phyloP scores from a whole-genome alignment of 192 early-diverging fungal genomes.

The Phlyctochytrium bullatum region DNA sequence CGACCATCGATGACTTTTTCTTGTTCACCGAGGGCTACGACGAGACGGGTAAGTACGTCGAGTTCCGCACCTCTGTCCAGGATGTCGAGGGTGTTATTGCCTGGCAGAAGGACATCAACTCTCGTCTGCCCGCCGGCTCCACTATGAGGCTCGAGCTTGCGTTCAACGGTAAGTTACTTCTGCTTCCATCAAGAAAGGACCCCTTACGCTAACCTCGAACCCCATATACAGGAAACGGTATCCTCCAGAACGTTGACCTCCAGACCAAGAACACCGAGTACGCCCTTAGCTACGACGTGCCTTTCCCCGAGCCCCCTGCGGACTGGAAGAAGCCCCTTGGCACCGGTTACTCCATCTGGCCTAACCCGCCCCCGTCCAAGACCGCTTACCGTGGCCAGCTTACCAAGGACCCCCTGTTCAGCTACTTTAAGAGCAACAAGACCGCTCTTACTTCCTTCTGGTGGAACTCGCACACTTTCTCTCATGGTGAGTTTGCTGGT shows the following conservation, averaged over 20 bases:
- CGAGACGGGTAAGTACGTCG: constrained; percentile 13
- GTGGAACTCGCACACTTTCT: constrained; percentile 40
- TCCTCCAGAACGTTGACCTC: constrained; percentile 18
- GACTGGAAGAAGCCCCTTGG: constrained; percentile 39
- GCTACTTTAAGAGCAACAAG: constrained; percentile 9
- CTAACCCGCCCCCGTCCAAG: constrained; percentile 12
- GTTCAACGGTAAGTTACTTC: no score
- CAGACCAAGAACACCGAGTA: constrained; percentile 7
- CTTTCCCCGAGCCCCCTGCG: constrained; percentile 14
- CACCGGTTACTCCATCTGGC: constrained; percentile 37
- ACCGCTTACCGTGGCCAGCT: constrained; percentile 6
- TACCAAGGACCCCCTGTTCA: constrained; percentile 31
- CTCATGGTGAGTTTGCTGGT: no score
- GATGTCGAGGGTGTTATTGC: constrained; percentile 32
- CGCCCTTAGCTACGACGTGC: constrained; percentile 26
- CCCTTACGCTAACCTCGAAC: no score
- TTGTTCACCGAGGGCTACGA: constrained; percentile 20
- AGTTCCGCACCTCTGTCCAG: constrained; percentile 22
- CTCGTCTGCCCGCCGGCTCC: constrained; percentile 37
- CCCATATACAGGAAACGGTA: no score
- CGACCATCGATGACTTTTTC: constrained; percentile 46
- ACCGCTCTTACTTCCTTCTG: constrained; percentile 19
- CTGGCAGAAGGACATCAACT: constrained; percentile 42
- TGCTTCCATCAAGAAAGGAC: no score
- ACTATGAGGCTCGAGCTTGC: constrained; percentile 32